Base-by-base conservation (phyloP, 2,329 filamentous ascomycete genomes). In the Cryoendolithus antarcticus region DNA sequence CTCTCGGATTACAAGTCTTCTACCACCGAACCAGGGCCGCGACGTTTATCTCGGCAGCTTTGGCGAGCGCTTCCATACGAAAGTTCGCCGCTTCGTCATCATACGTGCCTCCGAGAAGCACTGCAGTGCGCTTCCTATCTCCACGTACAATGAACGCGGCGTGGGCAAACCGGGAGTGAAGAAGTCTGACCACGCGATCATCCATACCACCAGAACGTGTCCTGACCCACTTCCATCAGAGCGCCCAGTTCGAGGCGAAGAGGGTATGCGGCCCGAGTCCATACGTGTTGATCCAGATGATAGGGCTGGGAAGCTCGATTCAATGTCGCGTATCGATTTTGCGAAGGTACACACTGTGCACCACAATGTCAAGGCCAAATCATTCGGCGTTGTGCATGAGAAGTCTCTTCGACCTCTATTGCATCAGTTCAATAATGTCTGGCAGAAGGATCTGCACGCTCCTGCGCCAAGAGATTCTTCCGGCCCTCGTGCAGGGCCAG, bases 11-110 rank as follows among this genome's bases (percentile, higher is more conserved):
- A 24, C 38, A 2, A 15, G 8, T 4, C 24, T 27, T 8, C 6
- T n/a, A n/a, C n/a, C n/a, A 6, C 11, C 11, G 38, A 42, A 9
- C 4, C 2, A 6, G 2, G 32, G 19, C 4, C 32, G 13, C 1
- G 29, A 31, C 9, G 10, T 40, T 8, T 32, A 40, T 10, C 34
- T 30, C 19, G 24, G 24, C 7, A 4, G 3, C 6, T 40, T 37
- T 15, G 44, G 43, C 6, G 44, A 52, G 21, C 24, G 9, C 6
- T 44, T 51, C 2, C 48, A 42, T 28, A 44, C 51, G 8, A 53
- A 55, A 37, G 40, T 51, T 0, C 46, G 53, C 0, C 38, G 49
- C 3, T 56, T 54, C 33, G 51, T 55, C 1, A 48, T 56, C 4
- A 42, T 54, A 7, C 41, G 48, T 10, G 45, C 45, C 27, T 40